Base-by-base conservation (phyloP, 1,284 basidiomycete genomes). In the Coniophora puteana region DNA sequence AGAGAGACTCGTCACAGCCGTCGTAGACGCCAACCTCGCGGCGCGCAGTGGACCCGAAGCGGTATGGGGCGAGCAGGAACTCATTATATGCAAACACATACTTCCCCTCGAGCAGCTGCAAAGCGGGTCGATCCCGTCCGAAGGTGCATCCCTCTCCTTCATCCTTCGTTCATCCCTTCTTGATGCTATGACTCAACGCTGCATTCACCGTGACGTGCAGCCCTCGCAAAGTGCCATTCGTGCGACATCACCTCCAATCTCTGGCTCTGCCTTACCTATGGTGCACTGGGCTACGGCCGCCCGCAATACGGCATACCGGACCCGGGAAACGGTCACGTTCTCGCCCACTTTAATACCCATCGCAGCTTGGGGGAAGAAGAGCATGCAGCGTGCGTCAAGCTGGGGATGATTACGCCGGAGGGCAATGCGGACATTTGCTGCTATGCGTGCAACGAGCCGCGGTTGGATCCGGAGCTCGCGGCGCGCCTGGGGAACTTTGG, bases 21-120 rank as follows among this genome's bases (percentile, higher is more conserved):
- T n/a, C n/a, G n/a, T n/a, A n/a, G n/a, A n/a, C n/a, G n/a, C n/a
- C n/a, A n/a, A n/a, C n/a, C n/a, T n/a, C n/a, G n/a, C n/a, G n/a
- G n/a, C n/a, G n/a, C n/a, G n/a, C n/a, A n/a, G n/a, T n/a, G n/a
- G n/a, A n/a, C n/a, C n/a, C n/a, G n/a, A n/a, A n/a, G n/a, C n/a
- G n/a, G n/a, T n/a, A 63, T 90, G 94, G 2, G 99, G 96, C 96
- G 93, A 98, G 63, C 94, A 98, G 58, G 95, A 98, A 58, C 86
- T 97, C 23, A 57, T 74, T 0, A 65, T 89, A 3, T 99, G 95
- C 69, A 83, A 91, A 56, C 95, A 99, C 56, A 89, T 92, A 0
- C 67, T 88, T 8, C 80, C 79, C 11, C 72, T 99, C 0, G 69
- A 88, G 38, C 94, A 93, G 58, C 62, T 72, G 3, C 51, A 65